phyloP scores from a whole-genome alignment of 257 asterid genomes.

The Echites panduratus region DNA sequence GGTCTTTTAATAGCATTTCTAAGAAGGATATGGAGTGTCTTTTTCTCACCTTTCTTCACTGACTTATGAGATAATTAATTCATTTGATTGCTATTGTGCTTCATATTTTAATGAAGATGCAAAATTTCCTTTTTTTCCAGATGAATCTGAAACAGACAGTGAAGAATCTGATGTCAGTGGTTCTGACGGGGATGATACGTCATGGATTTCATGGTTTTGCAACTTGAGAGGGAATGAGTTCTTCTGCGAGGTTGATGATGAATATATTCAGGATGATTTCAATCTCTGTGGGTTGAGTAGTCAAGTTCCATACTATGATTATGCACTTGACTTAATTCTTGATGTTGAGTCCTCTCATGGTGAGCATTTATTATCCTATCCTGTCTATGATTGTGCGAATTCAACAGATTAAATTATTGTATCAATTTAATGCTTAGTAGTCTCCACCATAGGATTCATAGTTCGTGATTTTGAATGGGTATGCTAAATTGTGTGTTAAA shows the following conservation, averaged over 20 bases:
- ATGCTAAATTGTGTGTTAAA: background rate
- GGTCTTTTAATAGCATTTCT: background rate
- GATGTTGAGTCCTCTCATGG: constrained; percentile 97
- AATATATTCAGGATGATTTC: constrained; percentile 93
- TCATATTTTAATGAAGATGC: background rate
- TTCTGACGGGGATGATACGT: constrained; percentile 96
- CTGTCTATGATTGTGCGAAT: background rate
- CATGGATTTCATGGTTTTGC: constrained; percentile 99
- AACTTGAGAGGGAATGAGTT: constrained; percentile 97
- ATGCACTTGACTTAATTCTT: constrained; percentile 88
- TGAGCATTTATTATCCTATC: constrained; percentile 25
- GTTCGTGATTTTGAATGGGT: background rate
- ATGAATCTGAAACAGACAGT: constrained; percentile 90
- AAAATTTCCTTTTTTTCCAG: constrained; percentile 35
- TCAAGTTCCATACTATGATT: constrained; percentile 94
- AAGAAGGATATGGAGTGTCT: background rate
- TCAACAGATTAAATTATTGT: too few species aligned
- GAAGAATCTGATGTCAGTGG: constrained; percentile 97
- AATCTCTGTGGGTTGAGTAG: constrained; percentile 96
- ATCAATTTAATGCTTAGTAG: background rate
- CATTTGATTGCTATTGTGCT: background rate
- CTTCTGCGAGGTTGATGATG: constrained; percentile 97
- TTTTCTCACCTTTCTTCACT: background rate
- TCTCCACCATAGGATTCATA: background rate
- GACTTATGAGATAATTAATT: background rate